Percentiles rank a stretch among this genome's conserved stretches.
phyloP scores from a whole-genome alignment of 164 flowering plant species.

The Houttuynia cordata region DNA sequence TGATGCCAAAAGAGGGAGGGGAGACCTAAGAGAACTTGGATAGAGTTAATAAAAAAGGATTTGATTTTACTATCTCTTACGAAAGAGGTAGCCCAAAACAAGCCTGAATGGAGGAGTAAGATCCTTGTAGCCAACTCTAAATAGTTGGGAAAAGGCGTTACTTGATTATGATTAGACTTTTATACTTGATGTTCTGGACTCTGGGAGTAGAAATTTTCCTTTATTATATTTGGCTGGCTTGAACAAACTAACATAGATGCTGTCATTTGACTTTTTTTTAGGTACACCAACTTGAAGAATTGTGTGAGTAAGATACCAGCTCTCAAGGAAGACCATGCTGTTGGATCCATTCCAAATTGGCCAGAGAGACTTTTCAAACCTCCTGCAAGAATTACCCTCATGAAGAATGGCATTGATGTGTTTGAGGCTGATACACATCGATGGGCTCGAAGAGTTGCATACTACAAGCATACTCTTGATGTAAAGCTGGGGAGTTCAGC shows the following conservation, averaged over 20 bases:
- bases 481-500: conserved; percentile 77
- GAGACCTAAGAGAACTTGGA: too few species aligned
- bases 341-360: conserved; percentile 80
- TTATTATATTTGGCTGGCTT: neutral
- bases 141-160: too few species aligned
- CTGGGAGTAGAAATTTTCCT: neutral
- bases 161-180: too few species aligned
- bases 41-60: too few species aligned
- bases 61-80: too few species aligned
- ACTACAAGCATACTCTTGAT: conserved; percentile 69
- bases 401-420: conserved; percentile 72
- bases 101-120: too few species aligned
- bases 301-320: conserved; percentile 60
- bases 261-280: conserved; percentile 17
- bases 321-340: conserved; percentile 49
- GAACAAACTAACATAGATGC: neutral
- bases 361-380: conserved; percentile 65
- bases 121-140: too few species aligned
- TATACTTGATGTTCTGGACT: neutral
- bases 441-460: conserved; percentile 75
- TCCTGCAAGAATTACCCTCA: conserved; percentile 51
- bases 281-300: conserved; percentile 75
- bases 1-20: too few species aligned
- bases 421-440: conserved; percentile 85
- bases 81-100: too few species aligned